Evolutionary conservation across 2,329 filamentous ascomycete species (phyloP).

Genomic region (Sporothrix inflata): DNA sequence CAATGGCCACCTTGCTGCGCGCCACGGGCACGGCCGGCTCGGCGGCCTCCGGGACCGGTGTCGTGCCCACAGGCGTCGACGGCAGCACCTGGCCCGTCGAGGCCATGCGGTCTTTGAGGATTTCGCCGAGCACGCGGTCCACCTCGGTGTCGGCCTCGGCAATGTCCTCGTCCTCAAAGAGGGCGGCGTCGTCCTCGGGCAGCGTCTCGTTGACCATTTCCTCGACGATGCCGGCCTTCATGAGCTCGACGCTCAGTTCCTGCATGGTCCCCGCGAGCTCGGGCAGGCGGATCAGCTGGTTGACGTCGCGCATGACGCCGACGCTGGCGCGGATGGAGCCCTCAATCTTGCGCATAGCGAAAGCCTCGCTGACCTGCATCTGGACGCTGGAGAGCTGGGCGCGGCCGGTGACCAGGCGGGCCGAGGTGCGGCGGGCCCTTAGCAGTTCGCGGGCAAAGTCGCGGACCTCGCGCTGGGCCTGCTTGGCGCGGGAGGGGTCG

Average conservation of each 20-base stretch:
- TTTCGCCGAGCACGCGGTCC: constrained; percentile 88
- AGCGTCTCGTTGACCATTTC: constrained; percentile 92
- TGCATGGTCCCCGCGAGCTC: constrained; percentile 88
- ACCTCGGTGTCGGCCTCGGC: constrained; percentile 79
- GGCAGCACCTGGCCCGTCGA: constrained; percentile 62
- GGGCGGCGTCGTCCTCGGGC: constrained; percentile 68
- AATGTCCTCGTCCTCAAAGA: constrained; percentile 69
- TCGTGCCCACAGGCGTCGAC: constrained; percentile 56
- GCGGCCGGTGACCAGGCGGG: constrained; percentile 80
- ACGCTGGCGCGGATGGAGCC: constrained; percentile 84
- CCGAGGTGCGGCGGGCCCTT: constrained; percentile 73
- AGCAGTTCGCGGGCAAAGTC: constrained; percentile 88
- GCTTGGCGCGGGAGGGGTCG: constrained; percentile 76
- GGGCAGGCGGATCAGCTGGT: constrained; percentile 79
- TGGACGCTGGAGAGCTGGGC: constrained; percentile 90
- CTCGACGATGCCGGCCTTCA: constrained; percentile 95
- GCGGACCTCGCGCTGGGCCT: constrained; percentile 81
- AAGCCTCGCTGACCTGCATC: constrained; percentile 98
- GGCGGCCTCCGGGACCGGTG: constrained; percentile 55
- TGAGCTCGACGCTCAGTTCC: constrained; percentile 81
- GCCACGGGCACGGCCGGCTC: constrained; percentile 33
- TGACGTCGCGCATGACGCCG: constrained; percentile 97
- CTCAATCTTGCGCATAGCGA: constrained; percentile 93
- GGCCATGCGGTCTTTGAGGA: constrained; percentile 79
- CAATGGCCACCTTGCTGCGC: constrained; percentile 51